Percentiles rank a stretch among this genome's conserved stretches.
These are phyloP conservation scores for Austroboletus niveus DNA, from an alignment of 1,284 basidiomycete genomes.

Conservation along the genomic window DNA sequence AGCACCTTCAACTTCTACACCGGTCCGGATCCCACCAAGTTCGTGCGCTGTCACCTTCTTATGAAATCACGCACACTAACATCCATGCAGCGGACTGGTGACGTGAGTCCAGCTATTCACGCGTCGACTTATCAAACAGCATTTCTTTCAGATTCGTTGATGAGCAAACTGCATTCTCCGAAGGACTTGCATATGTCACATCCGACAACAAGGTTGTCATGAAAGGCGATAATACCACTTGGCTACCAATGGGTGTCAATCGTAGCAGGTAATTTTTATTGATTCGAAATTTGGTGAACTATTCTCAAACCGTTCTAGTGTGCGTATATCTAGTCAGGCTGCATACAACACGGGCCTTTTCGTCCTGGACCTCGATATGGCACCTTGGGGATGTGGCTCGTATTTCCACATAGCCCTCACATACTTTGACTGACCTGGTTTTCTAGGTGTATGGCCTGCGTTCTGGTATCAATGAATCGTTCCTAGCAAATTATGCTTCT, in stretches of 20 bases:
- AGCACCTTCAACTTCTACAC: slow-evolving; percentile 62
- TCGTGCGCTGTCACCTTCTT: slow-evolving; percentile 2
- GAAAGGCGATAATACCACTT: slow-evolving; percentile 67
- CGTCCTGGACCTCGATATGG: slow-evolving; percentile 50
- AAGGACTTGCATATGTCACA: slow-evolving; percentile 51
- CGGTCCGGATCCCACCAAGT: slow-evolving; percentile 62
- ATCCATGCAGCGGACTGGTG: slow-evolving; percentile 52
- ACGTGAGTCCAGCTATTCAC: slow-evolving; percentile 41
- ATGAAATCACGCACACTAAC: slow-evolving; percentile 11
- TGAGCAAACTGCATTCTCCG: slow-evolving; percentile 43
- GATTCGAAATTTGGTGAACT: neutral
- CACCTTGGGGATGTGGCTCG: slow-evolving; percentile 57
- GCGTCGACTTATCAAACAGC: slow-evolving; percentile 1
- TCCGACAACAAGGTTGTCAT: slow-evolving; percentile 62
- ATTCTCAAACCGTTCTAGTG: slow-evolving; percentile 30
- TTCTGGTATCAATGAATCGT: slow-evolving; percentile 47
- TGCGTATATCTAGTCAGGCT: slow-evolving; percentile 47
- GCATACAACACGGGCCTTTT: slow-evolving; percentile 54
- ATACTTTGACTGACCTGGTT: neutral
- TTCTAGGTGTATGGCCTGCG: slow-evolving; percentile 51
- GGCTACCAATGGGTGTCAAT: slow-evolving; percentile 47
- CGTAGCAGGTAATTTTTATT: slow-evolving; percentile 52
- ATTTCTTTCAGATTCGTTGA: slow-evolving; percentile 49
- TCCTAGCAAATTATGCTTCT: slow-evolving; percentile 12
- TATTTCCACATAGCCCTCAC: neutral